phyloP scores from a whole-genome alignment of 2,329 filamentous ascomycete species.

The Hymenotorrendiella dingleyae region DNA sequence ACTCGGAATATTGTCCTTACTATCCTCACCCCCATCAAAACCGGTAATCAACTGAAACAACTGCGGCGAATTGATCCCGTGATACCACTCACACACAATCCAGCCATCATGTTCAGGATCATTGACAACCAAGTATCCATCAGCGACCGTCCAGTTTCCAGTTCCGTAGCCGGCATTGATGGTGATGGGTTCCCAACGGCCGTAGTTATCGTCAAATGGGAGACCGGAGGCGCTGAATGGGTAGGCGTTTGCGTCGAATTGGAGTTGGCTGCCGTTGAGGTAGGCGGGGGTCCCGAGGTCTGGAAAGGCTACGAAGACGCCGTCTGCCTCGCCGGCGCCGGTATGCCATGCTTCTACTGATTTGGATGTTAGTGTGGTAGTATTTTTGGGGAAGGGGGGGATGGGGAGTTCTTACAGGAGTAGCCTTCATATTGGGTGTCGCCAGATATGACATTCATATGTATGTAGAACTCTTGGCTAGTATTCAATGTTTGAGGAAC shows the following conservation, averaged over 20 bases:
- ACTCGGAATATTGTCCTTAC: too few species aligned
- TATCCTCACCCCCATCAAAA: too few species aligned
- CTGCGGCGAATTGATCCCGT: constrained; percentile 22
- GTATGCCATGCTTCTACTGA: constrained; percentile 23
- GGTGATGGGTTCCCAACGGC: constrained; percentile 17
- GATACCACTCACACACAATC: constrained; percentile 25
- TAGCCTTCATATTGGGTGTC: constrained; percentile 2
- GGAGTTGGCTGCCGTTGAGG: constrained; percentile 19
- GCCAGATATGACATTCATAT: constrained; percentile 1
- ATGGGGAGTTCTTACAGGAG: constrained; percentile 9
- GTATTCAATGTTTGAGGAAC: too few species aligned
- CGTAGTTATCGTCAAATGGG: constrained; percentile 20
- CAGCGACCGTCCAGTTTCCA: constrained; percentile 10
- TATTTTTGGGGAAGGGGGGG: too few species aligned
- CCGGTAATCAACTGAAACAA: constrained; percentile 20
- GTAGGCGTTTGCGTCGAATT: constrained; percentile 19
- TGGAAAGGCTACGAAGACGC: too few species aligned
- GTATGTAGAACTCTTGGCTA: constrained; percentile 13
- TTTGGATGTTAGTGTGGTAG: too few species aligned
- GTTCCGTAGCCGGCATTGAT: constrained; percentile 14
- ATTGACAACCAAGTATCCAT: constrained; percentile 12
- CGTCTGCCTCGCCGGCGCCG: constrained; percentile 20
- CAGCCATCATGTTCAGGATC: constrained; percentile 19
- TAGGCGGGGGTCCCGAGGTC: constrained; percentile 13
- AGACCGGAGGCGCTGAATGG: constrained; percentile 14